phyloP scores from a whole-genome alignment of 768 basidiomycete genomes.

The Tricholoma terreum region DNA sequence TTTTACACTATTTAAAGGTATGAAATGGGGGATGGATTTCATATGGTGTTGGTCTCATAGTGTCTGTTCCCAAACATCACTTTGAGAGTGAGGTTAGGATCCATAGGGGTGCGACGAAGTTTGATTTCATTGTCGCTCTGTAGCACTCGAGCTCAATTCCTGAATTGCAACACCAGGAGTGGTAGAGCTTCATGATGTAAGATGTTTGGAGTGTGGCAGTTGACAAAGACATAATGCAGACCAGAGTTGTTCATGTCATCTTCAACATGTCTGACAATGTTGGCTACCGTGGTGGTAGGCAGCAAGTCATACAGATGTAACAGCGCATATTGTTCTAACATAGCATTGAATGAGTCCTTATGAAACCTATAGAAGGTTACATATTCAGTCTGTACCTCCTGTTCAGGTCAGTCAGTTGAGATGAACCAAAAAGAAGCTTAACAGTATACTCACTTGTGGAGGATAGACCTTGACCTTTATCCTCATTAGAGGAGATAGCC shows the following conservation, averaged over 20 bases:
- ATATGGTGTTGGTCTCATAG: too few relatives aligned
- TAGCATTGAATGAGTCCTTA: background rate
- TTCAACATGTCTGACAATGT: background rate
- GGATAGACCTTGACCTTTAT: too few relatives aligned
- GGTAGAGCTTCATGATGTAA: background rate
- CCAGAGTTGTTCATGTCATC: background rate
- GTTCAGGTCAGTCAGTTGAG: too few relatives aligned
- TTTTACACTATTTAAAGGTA: too few relatives aligned
- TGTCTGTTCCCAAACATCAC: background rate
- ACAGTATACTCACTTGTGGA: background rate
- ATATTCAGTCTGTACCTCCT: background rate
- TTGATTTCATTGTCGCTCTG: background rate
- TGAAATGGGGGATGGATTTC: too few relatives aligned
- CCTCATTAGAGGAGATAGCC: too few relatives aligned
- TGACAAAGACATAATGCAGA: background rate
- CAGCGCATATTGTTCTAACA: background rate
- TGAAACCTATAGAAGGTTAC: background rate
- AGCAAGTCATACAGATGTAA: background rate
- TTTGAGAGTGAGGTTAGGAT: background rate
- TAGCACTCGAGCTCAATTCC: background rate
- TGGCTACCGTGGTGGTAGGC: background rate
- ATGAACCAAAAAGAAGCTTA: background rate
- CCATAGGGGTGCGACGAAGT: background rate
- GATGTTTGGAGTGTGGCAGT: background rate
- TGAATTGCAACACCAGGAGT: background rate